Base-by-base conservation (phyloP, 495 filamentous ascomycete species). In the Pyronema domesticum region DNA sequence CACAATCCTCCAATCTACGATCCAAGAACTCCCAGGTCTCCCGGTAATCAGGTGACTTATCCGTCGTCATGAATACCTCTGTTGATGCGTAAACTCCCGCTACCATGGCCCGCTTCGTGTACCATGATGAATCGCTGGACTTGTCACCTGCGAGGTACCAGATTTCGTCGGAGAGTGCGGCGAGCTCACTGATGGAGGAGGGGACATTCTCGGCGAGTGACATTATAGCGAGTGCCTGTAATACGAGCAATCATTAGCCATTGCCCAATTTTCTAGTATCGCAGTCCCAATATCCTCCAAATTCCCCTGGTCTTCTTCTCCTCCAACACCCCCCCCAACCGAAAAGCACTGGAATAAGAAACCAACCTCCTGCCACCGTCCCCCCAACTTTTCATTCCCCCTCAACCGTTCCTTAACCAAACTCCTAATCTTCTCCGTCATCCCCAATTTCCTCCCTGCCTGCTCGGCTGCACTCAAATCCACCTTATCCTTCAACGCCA, bases 21-120 rank as follows among this genome's bases (percentile, higher is more conserved):
- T 81, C 74, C 55, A 95, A 68, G 65, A 95, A 98, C 23, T 75
- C 70, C 59, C 81, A 81, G 18, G 91, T 96, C 51, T 86, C 84
- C 1, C 56, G 60, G 58, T 81, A 85, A 11, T 76, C 78, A 0
- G 72, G 65, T 0, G 78, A 83, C 53, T 66, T 69, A 65, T 96
- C 93, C 44, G 82, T 82, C 13, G 87, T 96, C 89, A 95, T 94
- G 68, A 88, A 88, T 3, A 95, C 70, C 68, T 98, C 91, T 30
- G 37, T 77, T 39, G 80, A 82, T 19, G 86, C 83, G 65, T 96
- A 98, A 59, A 95, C 78, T 9, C 79, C 73, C 3, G 82, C 77
- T 5, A 96, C 71, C 1, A 78, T 78, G 6, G 81, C 77, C 6
- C 91, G 80, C 67, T 91, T 91, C 53, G 87, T 84, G 65, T 96